Evolutionary conservation across 2,329 filamentous ascomycete genomes (phyloP).

Genomic region (Coniosporium tulheliwenetii): DNA sequence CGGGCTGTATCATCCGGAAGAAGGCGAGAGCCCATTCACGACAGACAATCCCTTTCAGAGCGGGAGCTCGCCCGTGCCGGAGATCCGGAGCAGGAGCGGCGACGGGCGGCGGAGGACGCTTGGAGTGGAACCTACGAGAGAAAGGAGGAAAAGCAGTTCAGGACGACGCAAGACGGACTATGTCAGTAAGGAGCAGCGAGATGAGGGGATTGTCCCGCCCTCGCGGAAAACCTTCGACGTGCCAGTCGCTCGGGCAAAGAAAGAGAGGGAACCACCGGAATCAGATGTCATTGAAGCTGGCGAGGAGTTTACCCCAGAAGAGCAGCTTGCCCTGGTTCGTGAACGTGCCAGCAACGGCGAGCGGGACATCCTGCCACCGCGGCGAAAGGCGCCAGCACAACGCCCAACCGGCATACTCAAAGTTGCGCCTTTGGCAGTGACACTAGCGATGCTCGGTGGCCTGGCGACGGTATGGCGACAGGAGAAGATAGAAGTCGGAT

Average conservation of each 20-base stretch:
- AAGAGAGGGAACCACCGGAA: conserved; percentile 14
- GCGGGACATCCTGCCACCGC: conserved; percentile 29
- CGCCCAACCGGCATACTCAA: conserved; percentile 34
- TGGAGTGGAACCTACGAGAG: conserved; percentile 19
- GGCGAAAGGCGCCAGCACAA: conserved; percentile 22
- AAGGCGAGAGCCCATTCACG: conserved; percentile 55
- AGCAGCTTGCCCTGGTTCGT: conserved; percentile 62
- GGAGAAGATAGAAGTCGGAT: conserved; percentile 92
- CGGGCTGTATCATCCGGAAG: conserved; percentile 26
- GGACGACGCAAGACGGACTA: conserved; percentile 26
- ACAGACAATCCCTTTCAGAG: conserved; percentile 90
- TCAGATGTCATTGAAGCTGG: conserved; percentile 45
- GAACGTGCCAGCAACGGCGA: conserved; percentile 46
- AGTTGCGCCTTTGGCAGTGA: conserved; percentile 54
- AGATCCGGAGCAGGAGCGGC: conserved; percentile 21
- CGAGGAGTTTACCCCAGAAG: conserved; percentile 91
- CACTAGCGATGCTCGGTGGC: conserved; percentile 52
- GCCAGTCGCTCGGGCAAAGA: conserved; percentile 29
- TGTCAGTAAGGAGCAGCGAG: conserved; percentile 26
- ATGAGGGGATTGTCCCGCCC: conserved; percentile 37
- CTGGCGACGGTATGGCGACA: conserved; percentile 78
- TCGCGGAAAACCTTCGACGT: conserved; percentile 44
- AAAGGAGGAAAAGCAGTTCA: conserved; percentile 26
- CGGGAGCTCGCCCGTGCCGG: conserved; percentile 49
- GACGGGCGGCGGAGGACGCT: conserved; percentile 36